These are phyloP conservation scores for Xylariaceae sp. DNA, from an alignment of 2,329 filamentous ascomycete species.

Conservation along the genomic window DNA sequence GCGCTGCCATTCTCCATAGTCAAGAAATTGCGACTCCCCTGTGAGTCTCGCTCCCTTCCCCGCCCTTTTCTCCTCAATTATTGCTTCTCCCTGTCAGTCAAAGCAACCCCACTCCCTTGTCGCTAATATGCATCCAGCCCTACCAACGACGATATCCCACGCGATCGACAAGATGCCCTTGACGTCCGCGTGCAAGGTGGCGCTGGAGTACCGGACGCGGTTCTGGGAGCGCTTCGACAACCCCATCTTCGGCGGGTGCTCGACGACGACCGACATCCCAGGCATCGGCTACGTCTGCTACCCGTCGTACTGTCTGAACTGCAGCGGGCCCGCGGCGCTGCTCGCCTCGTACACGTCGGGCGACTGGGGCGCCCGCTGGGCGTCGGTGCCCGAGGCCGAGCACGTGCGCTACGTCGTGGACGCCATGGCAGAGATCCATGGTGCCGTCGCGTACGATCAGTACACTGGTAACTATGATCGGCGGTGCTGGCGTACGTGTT, in stretches of 20 bases:
- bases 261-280: slow-evolving; percentile 58
- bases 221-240: slow-evolving; percentile 57
- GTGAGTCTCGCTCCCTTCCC: slow-evolving; percentile 5
- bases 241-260: slow-evolving; percentile 67
- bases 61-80: slow-evolving; percentile 47
- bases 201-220: slow-evolving; percentile 68
- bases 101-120: no score
- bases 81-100: no score
- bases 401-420: slow-evolving; percentile 66
- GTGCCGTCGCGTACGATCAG: slow-evolving; percentile 58
- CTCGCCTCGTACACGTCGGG: slow-evolving; percentile 61
- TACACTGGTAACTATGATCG: slow-evolving; percentile 68
- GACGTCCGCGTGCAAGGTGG: slow-evolving; percentile 57
- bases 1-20: slow-evolving; percentile 67
- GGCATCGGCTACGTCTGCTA: slow-evolving; percentile 67
- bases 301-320: slow-evolving; percentile 68
- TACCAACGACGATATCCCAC: slow-evolving; percentile 47
- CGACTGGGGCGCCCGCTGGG: slow-evolving; percentile 44
- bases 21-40: slow-evolving; percentile 61
- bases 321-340: slow-evolving; percentile 62
- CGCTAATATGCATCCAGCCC: no score
- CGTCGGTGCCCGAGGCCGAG: slow-evolving; percentile 56
- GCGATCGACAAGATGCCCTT: slow-evolving; percentile 53
- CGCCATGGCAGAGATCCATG: slow-evolving; percentile 70
- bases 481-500: slow-evolving; percentile 72